phyloP scores from a whole-genome alignment of 2,329 filamentous ascomycete genomes.

The Monilinia vaccinii-corymbosi region DNA sequence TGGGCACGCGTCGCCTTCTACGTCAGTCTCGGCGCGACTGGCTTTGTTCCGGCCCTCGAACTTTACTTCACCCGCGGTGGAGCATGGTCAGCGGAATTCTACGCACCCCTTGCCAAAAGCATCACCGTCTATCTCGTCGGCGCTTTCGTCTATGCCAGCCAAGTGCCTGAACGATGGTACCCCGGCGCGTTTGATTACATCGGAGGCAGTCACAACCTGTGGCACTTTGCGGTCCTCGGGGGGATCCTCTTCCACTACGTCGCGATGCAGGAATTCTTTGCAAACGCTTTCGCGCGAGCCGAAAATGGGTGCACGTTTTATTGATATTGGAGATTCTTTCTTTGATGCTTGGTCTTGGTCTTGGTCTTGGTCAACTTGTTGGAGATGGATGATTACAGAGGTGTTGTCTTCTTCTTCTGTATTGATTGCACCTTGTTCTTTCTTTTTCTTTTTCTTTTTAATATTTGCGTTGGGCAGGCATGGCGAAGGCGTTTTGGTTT shows the following conservation, averaged over 20 bases:
- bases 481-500: slow-evolving; percentile 2
- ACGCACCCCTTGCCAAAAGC: slow-evolving; percentile 77
- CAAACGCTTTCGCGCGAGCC: slow-evolving; percentile 62
- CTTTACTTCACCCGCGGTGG: slow-evolving; percentile 67
- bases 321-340: too few relatives aligned
- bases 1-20: slow-evolving; percentile 92
- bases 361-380: too few relatives aligned
- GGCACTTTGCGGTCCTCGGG: slow-evolving; percentile 89
- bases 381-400: neutral
- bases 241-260: slow-evolving; percentile 96
- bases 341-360: too few relatives aligned
- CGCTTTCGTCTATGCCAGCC: slow-evolving; percentile 80
- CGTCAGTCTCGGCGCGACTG: slow-evolving; percentile 75
- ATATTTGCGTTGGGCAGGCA: neutral
- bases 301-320: slow-evolving; percentile 26
- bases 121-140: slow-evolving; percentile 78
- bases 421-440: neutral
- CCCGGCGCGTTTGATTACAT: slow-evolving; percentile 93
- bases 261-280: slow-evolving; percentile 93
- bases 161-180: slow-evolving; percentile 85
- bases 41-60: slow-evolving; percentile 82
- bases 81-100: slow-evolving; percentile 82
- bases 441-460: too few relatives aligned
- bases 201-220: slow-evolving; percentile 92
- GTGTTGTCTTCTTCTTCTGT: neutral